Percentiles rank a stretch among this genome's conserved stretches.
phyloP scores from a whole-genome alignment of 2,329 filamentous ascomycete genomes.

The Talaromyces funiculosus region DNA sequence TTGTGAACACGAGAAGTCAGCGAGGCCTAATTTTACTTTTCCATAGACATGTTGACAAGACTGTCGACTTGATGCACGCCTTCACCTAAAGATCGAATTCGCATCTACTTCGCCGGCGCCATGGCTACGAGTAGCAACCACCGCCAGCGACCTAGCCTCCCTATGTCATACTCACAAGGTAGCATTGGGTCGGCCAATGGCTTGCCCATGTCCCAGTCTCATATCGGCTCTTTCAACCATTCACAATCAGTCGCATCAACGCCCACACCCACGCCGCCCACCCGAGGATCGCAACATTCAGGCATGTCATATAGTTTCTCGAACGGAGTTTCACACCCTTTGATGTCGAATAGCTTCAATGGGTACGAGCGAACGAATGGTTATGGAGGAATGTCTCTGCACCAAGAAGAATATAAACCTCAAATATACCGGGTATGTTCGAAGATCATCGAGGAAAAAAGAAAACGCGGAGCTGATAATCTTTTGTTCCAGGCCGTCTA shows the following conservation, averaged over 20 bases:
- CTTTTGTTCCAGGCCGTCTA: slow-evolving; percentile 65
- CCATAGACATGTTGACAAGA: background rate
- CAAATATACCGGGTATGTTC: slow-evolving; percentile 44
- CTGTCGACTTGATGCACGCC: slow-evolving; percentile 10
- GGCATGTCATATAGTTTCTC: slow-evolving; percentile 34
- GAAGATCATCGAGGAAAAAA: background rate
- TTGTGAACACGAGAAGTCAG: background rate
- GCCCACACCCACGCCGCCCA: slow-evolving; percentile 40
- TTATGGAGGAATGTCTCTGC: slow-evolving; percentile 31
- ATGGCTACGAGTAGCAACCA: slow-evolving; percentile 30
- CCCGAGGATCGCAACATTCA: slow-evolving; percentile 39
- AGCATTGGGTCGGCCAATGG: slow-evolving; percentile 35
- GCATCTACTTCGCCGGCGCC: slow-evolving; percentile 7
- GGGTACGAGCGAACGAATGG: slow-evolving; percentile 39
- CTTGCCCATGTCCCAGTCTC: slow-evolving; percentile 34
- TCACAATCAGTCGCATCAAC: slow-evolving; percentile 43
- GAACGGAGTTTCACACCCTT: slow-evolving; percentile 27
- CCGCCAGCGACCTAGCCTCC: slow-evolving; percentile 22
- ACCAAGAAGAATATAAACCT: slow-evolving; percentile 37
- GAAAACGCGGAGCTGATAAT: background rate
- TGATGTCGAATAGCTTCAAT: slow-evolving; percentile 30
- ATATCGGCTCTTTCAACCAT: slow-evolving; percentile 39
- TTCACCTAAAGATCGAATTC: slow-evolving; percentile 3
- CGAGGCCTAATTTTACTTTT: background rate
- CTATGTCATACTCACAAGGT: slow-evolving; percentile 38